Percentiles rank a stretch among this genome's conserved stretches.
phyloP scores from a whole-genome alignment of 2,329 filamentous ascomycete species.

The Sporothrix euskadiensis region DNA sequence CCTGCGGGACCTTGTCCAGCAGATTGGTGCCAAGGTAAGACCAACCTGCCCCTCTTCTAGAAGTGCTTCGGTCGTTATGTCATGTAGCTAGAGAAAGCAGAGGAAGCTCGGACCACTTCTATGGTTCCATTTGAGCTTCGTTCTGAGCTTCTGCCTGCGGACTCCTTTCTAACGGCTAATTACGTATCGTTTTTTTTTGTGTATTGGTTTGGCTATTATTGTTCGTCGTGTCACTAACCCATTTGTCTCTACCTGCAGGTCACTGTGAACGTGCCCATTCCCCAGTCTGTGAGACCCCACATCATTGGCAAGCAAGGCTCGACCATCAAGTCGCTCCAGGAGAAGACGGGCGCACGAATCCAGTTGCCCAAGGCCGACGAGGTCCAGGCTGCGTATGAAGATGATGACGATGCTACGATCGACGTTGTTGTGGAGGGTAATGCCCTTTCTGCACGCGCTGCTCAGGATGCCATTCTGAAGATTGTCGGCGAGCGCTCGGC shows the following conservation, averaged over 20 bases:
- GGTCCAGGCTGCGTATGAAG: slow-evolving; percentile 58
- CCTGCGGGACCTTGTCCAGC: slow-evolving; percentile 82
- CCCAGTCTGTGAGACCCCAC: slow-evolving; percentile 77
- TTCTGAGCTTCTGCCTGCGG: background rate
- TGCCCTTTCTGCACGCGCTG: slow-evolving; percentile 79
- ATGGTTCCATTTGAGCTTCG: background rate
- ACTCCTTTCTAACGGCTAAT: background rate
- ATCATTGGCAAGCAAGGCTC: slow-evolving; percentile 92
- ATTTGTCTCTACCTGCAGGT: slow-evolving; percentile 36
- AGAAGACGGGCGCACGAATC: slow-evolving; percentile 85
- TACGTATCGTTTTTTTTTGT: background rate
- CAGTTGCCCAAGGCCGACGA: slow-evolving; percentile 83
- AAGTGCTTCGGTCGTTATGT: background rate
- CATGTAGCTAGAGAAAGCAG: background rate
- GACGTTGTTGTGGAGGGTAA: slow-evolving; percentile 91
- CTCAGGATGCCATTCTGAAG: slow-evolving; percentile 77
- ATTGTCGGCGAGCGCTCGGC: slow-evolving; percentile 86
- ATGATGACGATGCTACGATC: slow-evolving; percentile 79
- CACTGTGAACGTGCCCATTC: slow-evolving; percentile 74
- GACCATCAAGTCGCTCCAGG: slow-evolving; percentile 86
- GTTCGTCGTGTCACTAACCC: background rate
- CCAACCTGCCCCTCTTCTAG: background rate
- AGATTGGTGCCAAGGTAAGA: slow-evolving; percentile 78
- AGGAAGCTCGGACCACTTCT: background rate
- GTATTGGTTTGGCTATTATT: background rate